phyloP scores from a whole-genome alignment of 805 yeast species.

The Candida peoriensis region DNA sequence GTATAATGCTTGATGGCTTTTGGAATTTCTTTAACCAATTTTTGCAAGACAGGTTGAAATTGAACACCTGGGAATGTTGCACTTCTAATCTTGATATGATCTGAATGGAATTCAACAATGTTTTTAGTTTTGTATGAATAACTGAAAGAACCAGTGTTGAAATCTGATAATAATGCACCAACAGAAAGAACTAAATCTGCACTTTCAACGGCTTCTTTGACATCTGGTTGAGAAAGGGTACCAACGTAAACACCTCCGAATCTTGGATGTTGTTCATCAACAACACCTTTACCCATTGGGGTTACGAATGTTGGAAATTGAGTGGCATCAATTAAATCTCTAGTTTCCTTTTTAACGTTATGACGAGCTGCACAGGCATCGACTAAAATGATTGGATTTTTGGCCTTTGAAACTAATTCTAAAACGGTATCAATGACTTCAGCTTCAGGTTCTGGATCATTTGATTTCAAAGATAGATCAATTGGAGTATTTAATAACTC shows the following conservation, averaged over 20 bases:
- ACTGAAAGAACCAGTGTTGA: constrained; percentile 85
- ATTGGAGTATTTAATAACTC: constrained; percentile 57
- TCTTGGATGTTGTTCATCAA: constrained; percentile 66
- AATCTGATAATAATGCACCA: constrained; percentile 82
- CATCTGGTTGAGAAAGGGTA: constrained; percentile 67
- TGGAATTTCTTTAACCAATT: constrained; percentile 34
- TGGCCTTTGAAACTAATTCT: constrained; percentile 48
- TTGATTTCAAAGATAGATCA: constrained; percentile 51
- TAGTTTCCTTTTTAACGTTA: constrained; percentile 58
- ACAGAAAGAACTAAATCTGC: constrained; percentile 73
- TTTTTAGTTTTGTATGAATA: constrained; percentile 70
- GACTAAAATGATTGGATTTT: constrained; percentile 70
- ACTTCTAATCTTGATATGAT: constrained; percentile 62
- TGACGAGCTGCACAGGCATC: constrained; percentile 89
- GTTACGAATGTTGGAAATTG: constrained; percentile 81
- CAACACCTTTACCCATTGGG: constrained; percentile 85
- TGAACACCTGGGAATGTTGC: constrained; percentile 71
- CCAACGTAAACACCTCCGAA: constrained; percentile 88
- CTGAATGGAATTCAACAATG: constrained; percentile 75
- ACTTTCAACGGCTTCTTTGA: constrained; percentile 64
- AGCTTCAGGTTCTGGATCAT: constrained; percentile 55
- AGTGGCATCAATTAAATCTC: constrained; percentile 55
- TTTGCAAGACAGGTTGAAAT: constrained; percentile 53
- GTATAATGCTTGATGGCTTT: constrained; percentile 37
- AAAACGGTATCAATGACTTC: constrained; percentile 55